Evolutionary conservation across 2,329 filamentous ascomycete species (phyloP).

Genomic region (Nothophoma quercina): DNA sequence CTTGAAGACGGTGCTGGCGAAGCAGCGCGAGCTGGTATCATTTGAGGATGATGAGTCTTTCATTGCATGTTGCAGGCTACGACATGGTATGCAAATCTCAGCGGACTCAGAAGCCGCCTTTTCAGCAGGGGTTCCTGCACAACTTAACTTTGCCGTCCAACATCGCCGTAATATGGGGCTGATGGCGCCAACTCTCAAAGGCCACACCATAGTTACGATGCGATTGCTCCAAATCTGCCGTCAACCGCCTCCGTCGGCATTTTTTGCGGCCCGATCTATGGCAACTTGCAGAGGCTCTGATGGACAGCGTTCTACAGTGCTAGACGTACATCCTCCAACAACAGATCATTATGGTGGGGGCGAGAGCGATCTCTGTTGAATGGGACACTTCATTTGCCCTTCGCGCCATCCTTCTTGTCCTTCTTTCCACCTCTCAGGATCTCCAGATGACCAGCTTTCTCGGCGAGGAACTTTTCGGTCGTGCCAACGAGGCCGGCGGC

Average conservation of each 20-base stretch:
- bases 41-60: slow-evolving; percentile 24
- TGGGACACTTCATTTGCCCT: slow-evolving; percentile 19
- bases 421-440: slow-evolving; percentile 72
- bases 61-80: slow-evolving; percentile 8
- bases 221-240: background rate
- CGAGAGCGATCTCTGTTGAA: too few relatives aligned
- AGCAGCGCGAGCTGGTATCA: slow-evolving; percentile 62
- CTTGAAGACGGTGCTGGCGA: slow-evolving; percentile 67
- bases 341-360: background rate
- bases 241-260: background rate
- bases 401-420: slow-evolving; percentile 43
- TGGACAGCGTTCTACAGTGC: background rate
- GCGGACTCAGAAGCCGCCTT: background rate
- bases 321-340: background rate
- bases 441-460: slow-evolving; percentile 74
- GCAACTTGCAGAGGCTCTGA: slow-evolving; percentile 3
- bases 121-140: background rate
- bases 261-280: slow-evolving; percentile 11
- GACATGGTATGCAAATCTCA: slow-evolving; percentile 5
- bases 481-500: slow-evolving; percentile 67
- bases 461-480: slow-evolving; percentile 72
- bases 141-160: background rate
- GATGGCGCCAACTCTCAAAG: background rate
- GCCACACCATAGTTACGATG: background rate
- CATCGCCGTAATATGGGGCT: background rate